Conservation (phyloP, 176 grass and related monocot genomes). For the Juncus effusus region DNA sequence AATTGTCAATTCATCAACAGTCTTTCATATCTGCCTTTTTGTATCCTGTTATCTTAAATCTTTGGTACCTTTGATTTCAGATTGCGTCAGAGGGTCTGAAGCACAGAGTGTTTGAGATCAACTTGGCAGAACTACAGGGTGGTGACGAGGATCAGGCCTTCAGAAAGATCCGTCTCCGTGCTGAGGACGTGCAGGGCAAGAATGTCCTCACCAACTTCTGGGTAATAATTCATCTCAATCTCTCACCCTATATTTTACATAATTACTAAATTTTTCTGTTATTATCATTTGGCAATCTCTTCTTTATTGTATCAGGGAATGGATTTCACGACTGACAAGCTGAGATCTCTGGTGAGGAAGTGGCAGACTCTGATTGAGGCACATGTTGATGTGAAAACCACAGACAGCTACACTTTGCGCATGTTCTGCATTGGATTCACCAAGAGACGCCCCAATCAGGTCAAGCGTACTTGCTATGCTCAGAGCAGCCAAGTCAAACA, state of each 20-base stretch:
- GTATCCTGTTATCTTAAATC: neutral
- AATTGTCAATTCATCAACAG: neutral
- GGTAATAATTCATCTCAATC: slow-evolving; percentile 26
- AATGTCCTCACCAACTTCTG: slow-evolving; percentile 84
- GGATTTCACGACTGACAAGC: slow-evolving; percentile 60
- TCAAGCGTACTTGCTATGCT: slow-evolving; percentile 78
- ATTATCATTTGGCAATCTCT: slow-evolving; percentile 6
- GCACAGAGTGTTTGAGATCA: slow-evolving; percentile 78
- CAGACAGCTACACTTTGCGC: slow-evolving; percentile 59
- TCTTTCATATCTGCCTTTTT: neutral
- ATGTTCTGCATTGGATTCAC: slow-evolving; percentile 82
- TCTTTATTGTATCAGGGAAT: slow-evolving; percentile 38
- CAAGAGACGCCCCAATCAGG: slow-evolving; percentile 60
- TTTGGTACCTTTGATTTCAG: slow-evolving; percentile 20
- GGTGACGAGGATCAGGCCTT: slow-evolving; percentile 70
- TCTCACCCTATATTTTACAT: neutral
- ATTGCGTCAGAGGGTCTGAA: slow-evolving; percentile 80
- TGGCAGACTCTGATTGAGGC: slow-evolving; percentile 80
- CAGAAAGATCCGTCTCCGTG: slow-evolving; percentile 72
- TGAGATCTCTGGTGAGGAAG: slow-evolving; percentile 65
- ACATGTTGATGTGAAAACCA: slow-evolving; percentile 72
- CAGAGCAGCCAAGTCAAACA: slow-evolving; percentile 75
- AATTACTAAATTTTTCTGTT: neutral
- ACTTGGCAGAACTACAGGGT: slow-evolving; percentile 60
- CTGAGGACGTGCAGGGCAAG: slow-evolving; percentile 64